Percentiles rank a stretch among this genome's conserved stretches.
These are phyloP conservation scores for Euptelea pleiosperma DNA, from an alignment of 164 flowering plant genomes.

Conservation along the genomic window DNA sequence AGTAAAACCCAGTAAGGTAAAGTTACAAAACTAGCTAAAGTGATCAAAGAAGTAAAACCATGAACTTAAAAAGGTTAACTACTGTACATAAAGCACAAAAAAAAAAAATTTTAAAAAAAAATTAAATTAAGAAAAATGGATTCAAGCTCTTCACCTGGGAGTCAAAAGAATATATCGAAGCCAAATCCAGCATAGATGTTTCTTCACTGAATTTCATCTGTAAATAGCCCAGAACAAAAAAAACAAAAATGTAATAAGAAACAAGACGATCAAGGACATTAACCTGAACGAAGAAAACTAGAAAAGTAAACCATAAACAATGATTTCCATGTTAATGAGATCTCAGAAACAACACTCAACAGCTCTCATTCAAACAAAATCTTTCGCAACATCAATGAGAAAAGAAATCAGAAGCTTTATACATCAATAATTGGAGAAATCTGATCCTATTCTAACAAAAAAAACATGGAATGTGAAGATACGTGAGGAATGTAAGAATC, in stretches of 20 bases:
- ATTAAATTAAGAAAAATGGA: neutral
- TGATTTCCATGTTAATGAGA: too few relatives aligned
- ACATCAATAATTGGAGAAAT: neutral
- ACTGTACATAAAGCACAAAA: neutral
- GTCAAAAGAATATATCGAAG: neutral
- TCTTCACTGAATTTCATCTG: neutral
- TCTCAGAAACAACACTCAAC: too few relatives aligned
- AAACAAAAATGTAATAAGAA: too few relatives aligned
- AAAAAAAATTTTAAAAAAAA: too few relatives aligned
- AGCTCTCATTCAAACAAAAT: neutral
- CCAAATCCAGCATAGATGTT: neutral
- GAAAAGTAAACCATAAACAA: too few relatives aligned
- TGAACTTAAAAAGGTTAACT: neutral
- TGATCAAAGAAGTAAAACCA: neutral
- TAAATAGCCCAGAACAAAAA: neutral
- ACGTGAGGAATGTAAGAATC: neutral
- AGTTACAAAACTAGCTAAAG: conserved; percentile 5
- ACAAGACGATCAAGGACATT: neutral
- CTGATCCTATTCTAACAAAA: too few relatives aligned
- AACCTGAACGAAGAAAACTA: neutral
- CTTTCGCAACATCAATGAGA: neutral
- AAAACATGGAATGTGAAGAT: too few relatives aligned
- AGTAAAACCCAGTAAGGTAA: conserved; percentile 4
- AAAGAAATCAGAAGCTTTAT: neutral
- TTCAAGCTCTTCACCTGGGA: conserved; percentile 5